Evolutionary conservation across 305 asterid genomes (phyloP), one percentile per base, ranked within the genome.

Genomic region (Solanum hybrid): DNA sequence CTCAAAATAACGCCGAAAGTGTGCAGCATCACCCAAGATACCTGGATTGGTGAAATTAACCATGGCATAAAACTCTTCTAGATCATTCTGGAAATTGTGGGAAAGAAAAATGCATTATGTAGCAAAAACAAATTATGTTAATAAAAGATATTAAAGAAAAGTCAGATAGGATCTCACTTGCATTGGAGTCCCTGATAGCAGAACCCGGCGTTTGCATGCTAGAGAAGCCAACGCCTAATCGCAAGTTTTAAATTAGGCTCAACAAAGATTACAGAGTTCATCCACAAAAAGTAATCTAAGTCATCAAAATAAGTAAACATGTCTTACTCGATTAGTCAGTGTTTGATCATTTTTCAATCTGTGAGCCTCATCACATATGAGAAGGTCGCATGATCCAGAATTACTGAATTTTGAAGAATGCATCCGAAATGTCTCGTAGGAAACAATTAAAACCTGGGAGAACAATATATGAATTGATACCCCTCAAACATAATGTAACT

Each of bases 51-150:
- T 95, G 93, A 97, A 97, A 93, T 95, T 96, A 90, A 96, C 99
- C 99, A 97, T 97, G 89, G 99, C 94, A 92, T 96, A 97, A 93
- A 97, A 97, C 94, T 97, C 99, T 93, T 97, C 99, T 85, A 97
- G 96, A 92, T 97, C 99, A 93, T 97, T 97, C 99, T 97, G 95
- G 26, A 57, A 45, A 81, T 90, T 72, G 87, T 68, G 10, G 39
- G 91, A 76, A 90, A 77, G 88, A 87, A 87, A 88, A 86, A 70
- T 79, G 82, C 70, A 87, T 39, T 83, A 89, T 51, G 45, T 84
- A 89, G 72, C 87, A 57, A 22, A 86, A 57, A 34, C 83, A 89
- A 86, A 87, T 76, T 70, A 75, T 61, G n/a, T 86, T 84, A 76
- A 70, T 88, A 90, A 88, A 87, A 45, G 12, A 73, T 77, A 82